Base-by-base conservation (phyloP, 176 grass and related monocot species). In the Neostapfia colusana region DNA sequence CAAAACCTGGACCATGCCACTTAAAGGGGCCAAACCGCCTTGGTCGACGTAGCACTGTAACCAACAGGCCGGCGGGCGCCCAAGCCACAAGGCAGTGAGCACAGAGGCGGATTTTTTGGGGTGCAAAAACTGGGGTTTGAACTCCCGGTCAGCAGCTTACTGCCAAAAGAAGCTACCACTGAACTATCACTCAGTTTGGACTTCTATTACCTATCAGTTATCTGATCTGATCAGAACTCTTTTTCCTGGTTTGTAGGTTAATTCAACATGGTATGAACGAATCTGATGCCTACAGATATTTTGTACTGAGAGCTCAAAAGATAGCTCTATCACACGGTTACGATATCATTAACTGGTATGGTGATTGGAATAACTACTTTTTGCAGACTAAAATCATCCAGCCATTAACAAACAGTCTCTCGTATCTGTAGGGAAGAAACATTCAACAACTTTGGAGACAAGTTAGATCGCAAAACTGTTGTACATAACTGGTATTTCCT, bases 401-500 rank as follows among this genome's bases (percentile, higher is more conserved):
- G 43, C 64, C 50, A 70, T 13, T 79, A 15, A 70, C 15, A 83
- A 67, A 70, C 65, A 20, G 14, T 86, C 59, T 61, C 12, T 83
- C n/a, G n/a, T 5, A 56, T 67, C 14, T 82, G 27, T 60, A 93
- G 95, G 95, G 95, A 98, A 75, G 95, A 98, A 84, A 93, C 95
- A 44, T 98, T 98, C 79, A 92, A 91, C 76, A 81, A 88, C 49
- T 94, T 98, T 66, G 95, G 95, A 55, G 83, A 87, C 58, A 86
- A 94, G 57, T 70, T 98, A 73, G 86, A 76, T 83, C 89, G 82
- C 25, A 85, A 65, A 77, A 98, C 95, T 25, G 89, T 98, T 69
- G 95, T 98, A 73, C 95, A 98, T 69, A 90, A 98, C 87, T 98
- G 95, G 95, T 98, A 98, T 74, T 41, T 79, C 65, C 63, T 74